Evolutionary conservation across 129 eudicot genomes (phyloP), one percentile per base, ranked within the genome.

Genomic region (Kitagawia praeruptora): DNA sequence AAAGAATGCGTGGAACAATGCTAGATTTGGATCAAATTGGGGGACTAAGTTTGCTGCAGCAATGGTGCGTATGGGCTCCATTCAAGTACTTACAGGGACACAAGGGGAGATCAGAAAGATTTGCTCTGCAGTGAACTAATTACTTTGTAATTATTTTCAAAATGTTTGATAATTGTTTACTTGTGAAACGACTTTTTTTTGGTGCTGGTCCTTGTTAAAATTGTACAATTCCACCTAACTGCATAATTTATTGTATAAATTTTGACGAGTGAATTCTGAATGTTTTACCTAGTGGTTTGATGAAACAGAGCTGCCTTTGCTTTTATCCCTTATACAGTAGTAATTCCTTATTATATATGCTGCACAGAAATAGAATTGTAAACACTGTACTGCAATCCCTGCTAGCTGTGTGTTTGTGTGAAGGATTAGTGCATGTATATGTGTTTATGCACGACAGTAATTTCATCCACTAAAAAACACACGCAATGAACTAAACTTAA

Each of bases 21-120:
- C 82, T 38, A 77, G 42, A 23, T 39, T 70, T 40, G 77, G 77
- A 12, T 37, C 41, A 0, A 49, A n/a, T 0, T 86, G 89, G 89
- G 80, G 40, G 2, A 64, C 70, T 21, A 80, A 86, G 75, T 86
- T 86, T 83, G 84, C 80, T 0, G 82, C 75, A 7, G 89, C 89
- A n/a, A 83, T 86, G 89, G 84, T 80, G 67, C 54, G 58, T 23
- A 86, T 86, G 89, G 89, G 89, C 6, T 21, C 53, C 19, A 80
- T 80, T n/a, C 85, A 80, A 13, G 89, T 86, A 25, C 82, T 86
- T 21, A 80, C 84, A 0, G 84, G 84, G 8, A 28, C 58, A 21
- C 69, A 80, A 21, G 89, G 89, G 8, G 84, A 86, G 82, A 83
- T 86, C 61, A 73, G 89, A 42, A 83, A 38, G 80, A 80, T 71